Base-by-base conservation (phyloP, 441 rosid genomes). In the Macaranga tanarius region DNA sequence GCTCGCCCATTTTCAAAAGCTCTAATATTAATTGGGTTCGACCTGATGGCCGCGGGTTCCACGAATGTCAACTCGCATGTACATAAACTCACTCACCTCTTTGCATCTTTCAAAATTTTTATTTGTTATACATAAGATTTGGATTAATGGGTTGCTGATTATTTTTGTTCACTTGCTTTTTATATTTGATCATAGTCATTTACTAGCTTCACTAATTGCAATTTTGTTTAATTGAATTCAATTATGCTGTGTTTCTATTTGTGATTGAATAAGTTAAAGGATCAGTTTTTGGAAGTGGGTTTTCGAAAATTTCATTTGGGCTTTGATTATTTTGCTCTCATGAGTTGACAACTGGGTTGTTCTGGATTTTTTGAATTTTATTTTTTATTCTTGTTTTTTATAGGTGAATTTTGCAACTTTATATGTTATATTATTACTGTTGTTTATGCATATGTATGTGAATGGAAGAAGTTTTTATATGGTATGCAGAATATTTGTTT, bases 1-100 rank as follows among this genome's bases (percentile, higher is more conserved):
- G 81, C 4, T 83, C 78, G 15, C 85, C 85, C 47, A n/a, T n/a
- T n/a, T n/a, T n/a, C n/a, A n/a, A n/a, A n/a, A n/a, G n/a, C n/a
- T n/a, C n/a, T n/a, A n/a, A 62, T 86, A 82, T 79, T 79, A 92
- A 94, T 69, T 92, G 97, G 97, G 81, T 84, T 28, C 90, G 99
- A 72, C 96, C 97, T 25, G 99, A 92, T 69, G 93, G 91, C 75
- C 97, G 99, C 19, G 84, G 85, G 62, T 90, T 92, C 84, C 94
- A 82, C 66, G 94, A 95, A 85, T 95, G 97, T 77, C 79, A 97
- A 67, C 97, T 97, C 3, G 97, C 97, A 17, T 91, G 99, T 94
- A 2, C 62, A 75, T 51, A 38, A 15, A 16, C 68, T 17, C 17
- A 15, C 52, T 69, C 63, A 69, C 47, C 22, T 26, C 17, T 15